Evolutionary conservation across 495 filamentous ascomycete species (phyloP), one percentile per base, ranked within the genome.

Genomic region (Chaetomidium leptoderma): DNA sequence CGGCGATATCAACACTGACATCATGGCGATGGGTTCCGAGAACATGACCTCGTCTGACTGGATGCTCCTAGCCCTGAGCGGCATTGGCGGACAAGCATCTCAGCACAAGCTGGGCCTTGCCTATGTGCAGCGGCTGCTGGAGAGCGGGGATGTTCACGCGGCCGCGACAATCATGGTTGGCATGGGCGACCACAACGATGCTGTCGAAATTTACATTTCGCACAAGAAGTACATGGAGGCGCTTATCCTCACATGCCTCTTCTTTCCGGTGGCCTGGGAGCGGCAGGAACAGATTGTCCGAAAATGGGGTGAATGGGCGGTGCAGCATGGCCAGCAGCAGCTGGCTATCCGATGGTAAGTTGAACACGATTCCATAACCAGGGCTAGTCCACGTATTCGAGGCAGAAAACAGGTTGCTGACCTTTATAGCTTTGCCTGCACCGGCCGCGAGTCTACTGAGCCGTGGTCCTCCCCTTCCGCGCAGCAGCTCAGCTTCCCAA

Each of bases 201-300:
- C 95, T 0, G 88, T 98, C 59, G 93, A 97, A 68, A 88, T 97
- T 33, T 98, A 98, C 68, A 84, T 97, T 33, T 96, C 92, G 19
- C 90, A 90, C 58, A 90, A 87, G 66, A 83, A 83, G 71, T 95
- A 85, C 70, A 87, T 98, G 89, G 95, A 95, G 74, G 93, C 90
- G 39, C 78, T 93, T 35, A 77, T 93, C 16, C 78, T 95, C 61
- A 86, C 86, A 9, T 92, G 86, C 67, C 78, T 91, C 13, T 78
- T 88, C 30, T 86, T 84, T 69, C 84, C 86, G 13, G 68, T 71
- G 2, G 91, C 96, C 50, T 98, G 93, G 95, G 88, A 92, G 65
- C 84, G 91, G 30, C 89, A 93, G 69, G 86, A 87, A 40, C 85
- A 88, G 63, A 80, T 98, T 42, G 84, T 97, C 55, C 83, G 89